These are phyloP conservation scores for Talaromyces wortmannii DNA, from an alignment of 495 filamentous ascomycete genomes.

Conservation along the genomic window DNA sequence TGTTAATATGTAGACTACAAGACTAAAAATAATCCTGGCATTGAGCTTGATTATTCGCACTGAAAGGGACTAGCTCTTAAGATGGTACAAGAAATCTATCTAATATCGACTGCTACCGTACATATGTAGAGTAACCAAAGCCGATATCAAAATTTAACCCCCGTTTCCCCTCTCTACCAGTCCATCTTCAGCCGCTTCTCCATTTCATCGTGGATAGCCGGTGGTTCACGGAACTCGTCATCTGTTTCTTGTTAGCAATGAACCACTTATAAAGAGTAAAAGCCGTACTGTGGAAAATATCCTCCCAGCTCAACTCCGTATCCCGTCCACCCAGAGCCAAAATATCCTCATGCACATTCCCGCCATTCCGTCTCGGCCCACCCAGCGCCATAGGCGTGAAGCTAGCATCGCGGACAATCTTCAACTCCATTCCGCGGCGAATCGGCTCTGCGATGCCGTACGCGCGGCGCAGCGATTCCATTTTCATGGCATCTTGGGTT, in stretches of 20 bases:
- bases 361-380: slow-evolving; percentile 17
- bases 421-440: slow-evolving; percentile 89
- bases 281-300: slow-evolving; percentile 61
- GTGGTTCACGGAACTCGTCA: slow-evolving; percentile 52
- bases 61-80: no score
- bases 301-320: slow-evolving; percentile 75
- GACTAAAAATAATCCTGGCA: neutral
- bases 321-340: slow-evolving; percentile 64
- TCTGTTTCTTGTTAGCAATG: slow-evolving; percentile 28
- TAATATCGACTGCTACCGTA: neutral
- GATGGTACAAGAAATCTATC: neutral
- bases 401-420: slow-evolving; percentile 60
- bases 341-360: slow-evolving; percentile 69
- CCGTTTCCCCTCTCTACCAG: slow-evolving; percentile 31
- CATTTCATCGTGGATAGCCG: slow-evolving; percentile 85
- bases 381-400: slow-evolving; percentile 43
- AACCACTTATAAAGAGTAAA: slow-evolving; percentile 1
- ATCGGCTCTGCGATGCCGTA: slow-evolving; percentile 94
- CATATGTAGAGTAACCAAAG: neutral
- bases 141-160: neutral
- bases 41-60: no score
- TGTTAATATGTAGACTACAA: neutral
- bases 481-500: slow-evolving; percentile 81
- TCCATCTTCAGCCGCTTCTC: slow-evolving; percentile 79
- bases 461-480: slow-evolving; percentile 74